Conservation (phyloP, 768 basidiomycete species). For the Neoboletus subvelutipes region DNA sequence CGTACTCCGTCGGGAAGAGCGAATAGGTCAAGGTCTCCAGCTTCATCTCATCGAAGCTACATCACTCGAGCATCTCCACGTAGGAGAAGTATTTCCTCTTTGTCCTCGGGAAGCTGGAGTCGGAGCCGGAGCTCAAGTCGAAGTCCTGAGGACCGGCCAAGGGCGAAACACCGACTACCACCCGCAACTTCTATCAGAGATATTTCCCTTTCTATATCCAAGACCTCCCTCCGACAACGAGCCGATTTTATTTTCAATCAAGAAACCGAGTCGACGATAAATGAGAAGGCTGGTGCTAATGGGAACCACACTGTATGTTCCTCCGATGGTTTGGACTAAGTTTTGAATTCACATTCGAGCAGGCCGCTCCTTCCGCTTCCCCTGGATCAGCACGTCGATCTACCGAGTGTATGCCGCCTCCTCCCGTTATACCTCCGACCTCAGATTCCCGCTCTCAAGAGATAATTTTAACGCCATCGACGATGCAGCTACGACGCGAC, state of each 20-base stretch:
- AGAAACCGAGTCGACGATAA: conserved; percentile 29
- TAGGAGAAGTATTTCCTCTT: conserved; percentile 51
- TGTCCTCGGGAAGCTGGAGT: conserved; percentile 55
- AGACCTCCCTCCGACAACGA: conserved; percentile 27
- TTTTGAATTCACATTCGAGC: conserved; percentile 12
- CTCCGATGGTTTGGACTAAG: background rate
- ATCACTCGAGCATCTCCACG: conserved; percentile 33
- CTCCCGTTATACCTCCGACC: conserved; percentile 23
- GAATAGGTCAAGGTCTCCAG: conserved; percentile 39
- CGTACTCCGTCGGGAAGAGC: conserved; percentile 50
- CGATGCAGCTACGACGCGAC: conserved; percentile 17
- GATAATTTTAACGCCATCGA: conserved; percentile 4
- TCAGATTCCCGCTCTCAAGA: conserved; percentile 19
- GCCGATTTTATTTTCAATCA: conserved; percentile 19
- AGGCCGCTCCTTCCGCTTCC: conserved; percentile 22
- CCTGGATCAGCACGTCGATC: conserved; percentile 24
- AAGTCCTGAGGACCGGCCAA: conserved; percentile 53
- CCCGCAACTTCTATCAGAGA: conserved; percentile 41
- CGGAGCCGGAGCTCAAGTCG: conserved; percentile 51
- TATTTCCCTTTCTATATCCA: conserved; percentile 32
- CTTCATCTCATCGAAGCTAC: conserved; percentile 42
- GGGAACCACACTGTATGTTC: conserved; percentile 36
- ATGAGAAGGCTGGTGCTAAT: conserved; percentile 39
- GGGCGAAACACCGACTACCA: conserved; percentile 65
- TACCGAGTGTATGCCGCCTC: conserved; percentile 36